These are phyloP conservation scores for Lasiodiplodia gonubiensis DNA, from an alignment of 2,329 filamentous ascomycete species.

Conservation along the genomic window DNA sequence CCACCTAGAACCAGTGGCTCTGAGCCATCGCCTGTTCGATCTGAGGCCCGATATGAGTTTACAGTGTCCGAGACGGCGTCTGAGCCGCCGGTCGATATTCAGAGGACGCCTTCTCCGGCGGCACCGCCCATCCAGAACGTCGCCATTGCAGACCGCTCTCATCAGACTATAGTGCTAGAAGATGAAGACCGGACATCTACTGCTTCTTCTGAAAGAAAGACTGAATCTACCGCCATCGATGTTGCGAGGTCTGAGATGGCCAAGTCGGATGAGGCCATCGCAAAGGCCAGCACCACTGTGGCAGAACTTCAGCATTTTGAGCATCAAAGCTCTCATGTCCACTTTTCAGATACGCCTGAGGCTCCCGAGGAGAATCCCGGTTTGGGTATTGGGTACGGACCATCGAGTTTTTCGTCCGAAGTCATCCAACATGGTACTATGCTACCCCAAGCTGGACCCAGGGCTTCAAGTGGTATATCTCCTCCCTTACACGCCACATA, in stretches of 20 bases:
- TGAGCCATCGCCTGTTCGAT: background rate
- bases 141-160: background rate
- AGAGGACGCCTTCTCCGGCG: background rate
- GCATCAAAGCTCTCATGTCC: background rate
- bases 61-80: background rate
- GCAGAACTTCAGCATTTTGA: background rate
- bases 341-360: background rate
- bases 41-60: background rate
- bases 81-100: background rate
- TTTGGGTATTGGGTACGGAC: background rate
- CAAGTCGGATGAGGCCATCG: conserved; percentile 6
- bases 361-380: background rate
- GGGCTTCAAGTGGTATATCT: background rate
- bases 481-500: background rate
- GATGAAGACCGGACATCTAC: background rate
- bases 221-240: background rate
- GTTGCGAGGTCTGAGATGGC: conserved; percentile 5
- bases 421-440: background rate
- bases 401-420: background rate
- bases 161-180: background rate
- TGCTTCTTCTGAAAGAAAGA: background rate
- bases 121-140: background rate
- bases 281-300: background rate
- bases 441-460: background rate
- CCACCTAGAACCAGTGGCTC: background rate